These are phyloP conservation scores for Daphne laureola DNA, from an alignment of 441 rosid genomes.

Conservation along the genomic window DNA sequence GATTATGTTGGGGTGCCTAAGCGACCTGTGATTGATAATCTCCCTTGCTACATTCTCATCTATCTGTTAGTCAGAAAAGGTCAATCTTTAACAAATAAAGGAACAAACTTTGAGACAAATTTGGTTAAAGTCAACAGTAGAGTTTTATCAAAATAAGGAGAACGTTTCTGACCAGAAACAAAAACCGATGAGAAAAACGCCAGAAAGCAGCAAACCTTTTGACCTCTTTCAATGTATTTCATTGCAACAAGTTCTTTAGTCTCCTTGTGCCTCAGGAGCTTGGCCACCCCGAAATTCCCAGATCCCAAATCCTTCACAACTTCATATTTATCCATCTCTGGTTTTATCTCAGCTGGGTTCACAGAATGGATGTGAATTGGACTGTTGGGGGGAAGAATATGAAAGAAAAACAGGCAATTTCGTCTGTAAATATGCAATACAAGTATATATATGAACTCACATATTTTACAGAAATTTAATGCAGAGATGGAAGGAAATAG, in stretches of 20 bases:
- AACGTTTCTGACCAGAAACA: not conserved
- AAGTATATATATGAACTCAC: too few species aligned
- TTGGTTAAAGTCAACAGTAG: too few species aligned
- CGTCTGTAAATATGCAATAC: too few species aligned
- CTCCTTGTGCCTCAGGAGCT: conserved; percentile 52
- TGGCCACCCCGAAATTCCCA: conserved; percentile 63
- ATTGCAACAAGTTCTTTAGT: conserved; percentile 55
- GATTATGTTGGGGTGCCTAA: conserved; percentile 84
- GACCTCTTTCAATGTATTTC: conserved; percentile 56
- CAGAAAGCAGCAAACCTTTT: conserved; percentile 22
- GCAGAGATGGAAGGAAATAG: too few species aligned
- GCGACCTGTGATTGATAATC: conserved; percentile 91
- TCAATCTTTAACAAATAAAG: not conserved
- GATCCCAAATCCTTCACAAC: conserved; percentile 59
- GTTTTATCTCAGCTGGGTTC: not conserved
- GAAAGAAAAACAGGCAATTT: too few species aligned
- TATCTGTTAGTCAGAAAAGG: conserved; percentile 37
- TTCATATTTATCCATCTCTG: conserved; percentile 49
- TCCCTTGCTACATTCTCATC: conserved; percentile 97
- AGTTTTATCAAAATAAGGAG: too few species aligned
- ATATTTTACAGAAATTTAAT: too few species aligned
- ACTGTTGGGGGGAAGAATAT: too few species aligned
- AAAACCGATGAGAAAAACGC: not conserved
- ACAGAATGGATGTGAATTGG: too few species aligned
- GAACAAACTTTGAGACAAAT: too few species aligned